Conservation (phyloP, 2,329 filamentous ascomycete species). For the Pyricularia pennisetigena region DNA sequence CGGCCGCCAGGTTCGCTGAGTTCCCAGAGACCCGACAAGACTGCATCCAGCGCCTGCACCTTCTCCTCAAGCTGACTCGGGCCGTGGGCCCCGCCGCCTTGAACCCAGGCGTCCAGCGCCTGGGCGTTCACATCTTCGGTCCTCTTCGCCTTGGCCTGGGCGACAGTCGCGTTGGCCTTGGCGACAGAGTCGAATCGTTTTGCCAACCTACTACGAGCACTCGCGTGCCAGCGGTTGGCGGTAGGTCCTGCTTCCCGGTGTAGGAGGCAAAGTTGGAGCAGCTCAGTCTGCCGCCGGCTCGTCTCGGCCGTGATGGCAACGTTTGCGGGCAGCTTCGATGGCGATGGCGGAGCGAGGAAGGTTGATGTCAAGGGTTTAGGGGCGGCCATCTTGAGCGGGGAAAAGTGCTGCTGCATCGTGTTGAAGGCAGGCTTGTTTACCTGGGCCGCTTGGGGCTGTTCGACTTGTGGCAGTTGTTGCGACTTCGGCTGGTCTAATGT, state of each 20-base stretch:
- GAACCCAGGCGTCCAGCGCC: slow-evolving; percentile 42
- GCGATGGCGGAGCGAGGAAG: slow-evolving; percentile 49
- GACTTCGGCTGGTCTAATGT: slow-evolving; percentile 1
- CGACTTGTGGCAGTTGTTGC: slow-evolving; percentile 2
- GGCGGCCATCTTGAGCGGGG: slow-evolving; percentile 48
- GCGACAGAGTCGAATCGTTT: slow-evolving; percentile 28
- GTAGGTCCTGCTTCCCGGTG: slow-evolving; percentile 39
- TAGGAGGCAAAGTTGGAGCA: slow-evolving; percentile 55
- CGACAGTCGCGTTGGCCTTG: slow-evolving; percentile 23
- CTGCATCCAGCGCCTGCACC: slow-evolving; percentile 46
- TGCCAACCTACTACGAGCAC: slow-evolving; percentile 39
- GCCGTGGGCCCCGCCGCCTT: slow-evolving; percentile 13
- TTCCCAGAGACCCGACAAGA: slow-evolving; percentile 47
- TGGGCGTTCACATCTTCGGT: slow-evolving; percentile 40
- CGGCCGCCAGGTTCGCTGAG: slow-evolving; percentile 45
- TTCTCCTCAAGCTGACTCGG: slow-evolving; percentile 34
- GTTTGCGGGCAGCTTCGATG: slow-evolving; percentile 51
- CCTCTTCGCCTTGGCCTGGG: slow-evolving; percentile 27
- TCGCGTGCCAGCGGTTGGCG: slow-evolving; percentile 41
- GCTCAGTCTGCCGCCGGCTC: slow-evolving; percentile 49
- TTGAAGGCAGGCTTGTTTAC: slow-evolving; percentile 44
- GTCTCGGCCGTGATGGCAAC: slow-evolving; percentile 49
- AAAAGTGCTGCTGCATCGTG: slow-evolving; percentile 58
- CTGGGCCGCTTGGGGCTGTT: background rate
- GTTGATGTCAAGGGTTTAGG: slow-evolving; percentile 53